phyloP scores from a whole-genome alignment of 768 basidiomycete species.

The Suillus hirtellus region DNA sequence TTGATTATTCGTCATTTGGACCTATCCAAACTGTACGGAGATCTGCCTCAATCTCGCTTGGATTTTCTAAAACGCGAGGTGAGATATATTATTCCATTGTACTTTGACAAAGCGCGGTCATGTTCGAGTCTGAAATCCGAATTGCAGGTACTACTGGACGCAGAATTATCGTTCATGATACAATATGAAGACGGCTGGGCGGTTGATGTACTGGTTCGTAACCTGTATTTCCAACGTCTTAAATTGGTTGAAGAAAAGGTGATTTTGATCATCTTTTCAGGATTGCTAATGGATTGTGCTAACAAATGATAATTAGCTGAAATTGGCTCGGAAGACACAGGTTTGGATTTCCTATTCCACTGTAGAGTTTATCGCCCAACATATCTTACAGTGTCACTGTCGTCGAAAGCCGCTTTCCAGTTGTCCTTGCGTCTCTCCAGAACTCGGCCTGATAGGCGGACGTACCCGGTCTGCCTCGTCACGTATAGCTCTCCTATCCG shows the following conservation, averaged over 20 bases:
- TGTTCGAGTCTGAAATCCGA: background rate
- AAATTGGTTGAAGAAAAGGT: background rate
- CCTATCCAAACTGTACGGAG: background rate
- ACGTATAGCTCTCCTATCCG: background rate
- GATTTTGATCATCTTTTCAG: background rate
- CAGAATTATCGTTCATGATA: background rate
- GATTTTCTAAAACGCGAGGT: constrained; percentile 5
- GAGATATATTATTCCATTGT: background rate
- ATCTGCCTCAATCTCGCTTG: constrained; percentile 3
- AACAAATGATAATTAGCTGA: background rate
- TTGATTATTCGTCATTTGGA: background rate
- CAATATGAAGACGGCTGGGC: constrained; percentile 3
- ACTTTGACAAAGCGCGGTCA: background rate
- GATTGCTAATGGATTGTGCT: background rate
- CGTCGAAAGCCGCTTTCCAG: background rate
- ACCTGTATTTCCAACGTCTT: background rate
- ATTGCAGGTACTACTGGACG: background rate
- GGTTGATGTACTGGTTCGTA: background rate
- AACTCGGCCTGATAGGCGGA: background rate
- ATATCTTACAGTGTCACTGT: background rate
- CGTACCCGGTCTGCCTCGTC: background rate
- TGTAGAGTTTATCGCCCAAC: background rate
- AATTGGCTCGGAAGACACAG: background rate
- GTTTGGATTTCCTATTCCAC: background rate
- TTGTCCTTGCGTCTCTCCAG: background rate